Conservation (phyloP, 768 basidiomycete species). For the Rhizopogon vesiculosus region DNA sequence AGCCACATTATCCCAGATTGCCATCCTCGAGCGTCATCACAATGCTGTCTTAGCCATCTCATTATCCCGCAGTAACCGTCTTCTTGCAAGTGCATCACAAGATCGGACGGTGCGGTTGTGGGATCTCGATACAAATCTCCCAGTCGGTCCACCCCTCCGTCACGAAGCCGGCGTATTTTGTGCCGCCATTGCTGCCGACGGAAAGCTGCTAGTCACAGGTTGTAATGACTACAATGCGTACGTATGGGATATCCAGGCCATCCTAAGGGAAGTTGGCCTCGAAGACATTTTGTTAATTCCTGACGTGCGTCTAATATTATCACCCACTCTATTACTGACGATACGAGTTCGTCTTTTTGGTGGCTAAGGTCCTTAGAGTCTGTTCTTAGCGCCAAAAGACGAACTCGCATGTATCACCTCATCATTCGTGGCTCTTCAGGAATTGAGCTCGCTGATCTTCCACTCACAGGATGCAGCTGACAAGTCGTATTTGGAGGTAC, state of each 20-base stretch:
- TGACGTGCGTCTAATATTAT: background rate
- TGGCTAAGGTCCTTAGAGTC: too few relatives aligned
- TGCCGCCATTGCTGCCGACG: background rate
- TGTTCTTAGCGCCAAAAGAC: background rate
- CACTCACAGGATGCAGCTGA: background rate
- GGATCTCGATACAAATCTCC: background rate
- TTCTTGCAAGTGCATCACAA: background rate
- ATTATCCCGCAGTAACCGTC: background rate
- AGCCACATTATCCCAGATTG: background rate
- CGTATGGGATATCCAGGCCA: background rate
- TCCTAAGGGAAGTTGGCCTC: background rate
- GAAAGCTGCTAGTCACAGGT: background rate
- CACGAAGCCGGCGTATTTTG: background rate
- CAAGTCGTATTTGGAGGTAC: background rate
- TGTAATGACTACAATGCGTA: background rate
- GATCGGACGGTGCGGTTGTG: background rate
- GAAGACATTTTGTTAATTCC: background rate
- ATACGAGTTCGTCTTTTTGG: too few relatives aligned
- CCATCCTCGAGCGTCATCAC: background rate
- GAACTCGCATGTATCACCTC: background rate
- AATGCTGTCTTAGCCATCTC: background rate
- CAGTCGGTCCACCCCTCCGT: background rate
- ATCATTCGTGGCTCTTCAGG: background rate
- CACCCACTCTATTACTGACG: background rate
- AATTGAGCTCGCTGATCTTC: background rate